Evolutionary conservation across 202 grass and related monocot species (phyloP).

Genomic region (Zizania palustris): DNA sequence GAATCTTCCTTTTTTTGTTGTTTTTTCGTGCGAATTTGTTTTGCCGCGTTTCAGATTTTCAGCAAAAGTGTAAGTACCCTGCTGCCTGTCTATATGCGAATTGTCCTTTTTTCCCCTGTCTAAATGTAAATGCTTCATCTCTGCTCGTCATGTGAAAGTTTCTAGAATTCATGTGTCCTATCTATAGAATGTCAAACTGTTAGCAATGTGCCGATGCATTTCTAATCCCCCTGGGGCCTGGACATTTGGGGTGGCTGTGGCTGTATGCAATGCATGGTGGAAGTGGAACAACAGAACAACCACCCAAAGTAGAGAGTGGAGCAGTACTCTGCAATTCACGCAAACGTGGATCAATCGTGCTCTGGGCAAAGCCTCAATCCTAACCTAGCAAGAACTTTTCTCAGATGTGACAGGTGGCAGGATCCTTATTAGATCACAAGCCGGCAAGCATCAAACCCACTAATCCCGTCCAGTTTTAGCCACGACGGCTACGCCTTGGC

Average conservation of each 20-base stretch:
- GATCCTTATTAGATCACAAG: no score
- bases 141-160: not conserved
- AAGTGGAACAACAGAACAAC: not conserved
- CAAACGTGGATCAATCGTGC: not conserved
- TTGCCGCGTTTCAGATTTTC: not conserved
- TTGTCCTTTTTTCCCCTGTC: no score
- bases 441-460: no score
- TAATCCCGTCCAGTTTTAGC: no score
- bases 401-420: not conserved
- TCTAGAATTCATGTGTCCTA: not conserved
- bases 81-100: constrained; percentile 11
- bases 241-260: not conserved
- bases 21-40: not conserved
- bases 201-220: not conserved
- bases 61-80: constrained; percentile 35
- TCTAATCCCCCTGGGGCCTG: not conserved
- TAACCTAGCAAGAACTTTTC: not conserved
- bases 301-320: not conserved
- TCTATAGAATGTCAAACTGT: not conserved
- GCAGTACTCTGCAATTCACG: constrained; percentile 25
- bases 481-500: no score
- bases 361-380: not conserved
- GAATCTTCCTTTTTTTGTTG: not conserved
- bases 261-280: not conserved
- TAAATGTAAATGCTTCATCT: not conserved